Evolutionary conservation across 2,329 filamentous ascomycete genomes (phyloP), one percentile per base, ranked within the genome.

Genomic region (Alternaria alternata): DNA sequence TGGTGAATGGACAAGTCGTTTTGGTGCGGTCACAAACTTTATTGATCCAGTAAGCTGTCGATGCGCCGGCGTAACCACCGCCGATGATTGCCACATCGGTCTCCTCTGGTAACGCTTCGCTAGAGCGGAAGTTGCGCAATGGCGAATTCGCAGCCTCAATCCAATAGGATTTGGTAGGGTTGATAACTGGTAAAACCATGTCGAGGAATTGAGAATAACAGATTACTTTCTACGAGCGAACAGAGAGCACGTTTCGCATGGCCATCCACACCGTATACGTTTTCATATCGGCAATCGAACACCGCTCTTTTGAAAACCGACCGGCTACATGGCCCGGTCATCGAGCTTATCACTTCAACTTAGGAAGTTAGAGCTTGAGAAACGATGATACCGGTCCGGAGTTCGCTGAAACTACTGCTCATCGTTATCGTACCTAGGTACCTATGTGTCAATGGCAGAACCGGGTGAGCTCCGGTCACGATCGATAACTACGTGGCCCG

Each of bases 81-180:
- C 62, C 62, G 49, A 64, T 64, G 32, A 64, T 59, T 32, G 56
- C 62, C n/a, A 64, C 52, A 54, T 64, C 62, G n/a, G 62, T 64
- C 16, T 57, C 43, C 18, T 48, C 44, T 34, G 49, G 61, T 9
- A 63, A 26, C n/a, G 46, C 7, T 14, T 63, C 57, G 51, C 57
- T 61, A 16, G 61, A 63, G 18, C 54, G 61, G 48, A 51, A 61
- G 42, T 57, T 34, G 14, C 61, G 57, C 49, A 63, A 38, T 18
- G 57, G 57, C 22, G 61, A 63, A 2, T 57, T 46, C 9, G 61
- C 61, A 43, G 61, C 61, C 30, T 63, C 61, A 46, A 63, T 63
- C 61, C 61, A 63, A 30, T 63, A 63, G 34, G 61, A 61, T 20
- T 63, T 63, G 16, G 61, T 63, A 5, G 61, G 57, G 28, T 61